These are phyloP conservation scores for Artemisia annua DNA, from an alignment of 129 eudicot genomes.

Conservation along the genomic window DNA sequence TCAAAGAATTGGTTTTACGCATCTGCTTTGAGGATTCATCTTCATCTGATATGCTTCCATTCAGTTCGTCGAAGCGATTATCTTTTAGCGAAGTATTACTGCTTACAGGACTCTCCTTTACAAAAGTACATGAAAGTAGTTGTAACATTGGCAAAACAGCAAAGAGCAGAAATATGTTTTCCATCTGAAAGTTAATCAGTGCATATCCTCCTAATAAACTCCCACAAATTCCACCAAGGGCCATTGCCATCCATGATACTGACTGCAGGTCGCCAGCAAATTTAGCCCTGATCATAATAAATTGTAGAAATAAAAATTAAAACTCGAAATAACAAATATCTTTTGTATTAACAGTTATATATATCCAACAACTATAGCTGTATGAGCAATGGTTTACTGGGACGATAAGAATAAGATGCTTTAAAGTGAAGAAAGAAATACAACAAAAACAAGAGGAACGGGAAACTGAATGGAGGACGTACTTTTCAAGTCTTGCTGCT, in stretches of 20 bases:
- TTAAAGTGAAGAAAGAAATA: neutral
- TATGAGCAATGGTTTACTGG: neutral
- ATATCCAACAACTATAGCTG: neutral
- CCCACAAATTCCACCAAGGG: conserved; percentile 92
- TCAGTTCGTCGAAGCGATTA: conserved; percentile 31
- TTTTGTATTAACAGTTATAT: conserved; percentile 1
- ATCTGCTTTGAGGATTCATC: conserved; percentile 36
- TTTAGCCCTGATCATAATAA: conserved; percentile 59
- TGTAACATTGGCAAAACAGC: conserved; percentile 68
- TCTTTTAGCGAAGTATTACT: conserved; percentile 36
- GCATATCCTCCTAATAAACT: conserved; percentile 94
- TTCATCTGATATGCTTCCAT: conserved; percentile 42
- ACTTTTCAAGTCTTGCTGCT: conserved; percentile 86
- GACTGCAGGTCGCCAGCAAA: conserved; percentile 99
- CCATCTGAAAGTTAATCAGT: conserved; percentile 50
- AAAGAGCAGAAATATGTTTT: conserved; percentile 68
- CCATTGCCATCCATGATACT: conserved; percentile 96
- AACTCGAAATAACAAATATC: neutral
- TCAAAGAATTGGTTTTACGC: conserved; percentile 37
- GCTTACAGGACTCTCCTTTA: conserved; percentile 52
- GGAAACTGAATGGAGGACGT: conserved; percentile 25
- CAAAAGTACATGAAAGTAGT: conserved; percentile 75
- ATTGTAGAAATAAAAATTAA: neutral
- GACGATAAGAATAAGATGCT: neutral
- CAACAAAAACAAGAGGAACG: neutral